A percentile compares a stretch with the other conserved stretches of the same genome.
Evolutionary conservation across 1,284 basidiomycete genomes (phyloP).

Genomic region (Boletellus deceptivus): DNA sequence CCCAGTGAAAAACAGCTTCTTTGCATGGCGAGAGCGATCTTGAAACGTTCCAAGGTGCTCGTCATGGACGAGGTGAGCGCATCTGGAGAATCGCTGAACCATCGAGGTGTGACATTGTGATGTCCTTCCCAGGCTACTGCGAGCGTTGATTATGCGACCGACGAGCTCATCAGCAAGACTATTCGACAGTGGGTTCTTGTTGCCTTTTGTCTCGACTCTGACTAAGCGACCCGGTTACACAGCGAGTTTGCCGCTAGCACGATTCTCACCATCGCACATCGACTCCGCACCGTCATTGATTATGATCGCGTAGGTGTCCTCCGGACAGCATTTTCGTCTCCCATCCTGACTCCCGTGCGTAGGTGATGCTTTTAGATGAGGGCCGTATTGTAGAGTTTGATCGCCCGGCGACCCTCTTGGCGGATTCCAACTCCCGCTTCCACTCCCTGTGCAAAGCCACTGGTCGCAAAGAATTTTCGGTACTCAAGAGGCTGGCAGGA

Average conservation of each 20-base stretch:
- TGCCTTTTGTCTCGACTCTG: not conserved
- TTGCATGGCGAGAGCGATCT: slow-evolving; percentile 64
- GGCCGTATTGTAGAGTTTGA: slow-evolving; percentile 84
- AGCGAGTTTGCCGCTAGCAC: slow-evolving; percentile 66
- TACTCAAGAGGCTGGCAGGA: slow-evolving; percentile 67
- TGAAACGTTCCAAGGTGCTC: slow-evolving; percentile 54
- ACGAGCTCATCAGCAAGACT: slow-evolving; percentile 58
- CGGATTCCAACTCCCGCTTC: slow-evolving; percentile 67
- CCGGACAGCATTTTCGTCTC: slow-evolving; percentile 13
- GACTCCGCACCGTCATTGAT: slow-evolving; percentile 67
- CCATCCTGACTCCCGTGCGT: not conserved
- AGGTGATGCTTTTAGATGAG: slow-evolving; percentile 88
- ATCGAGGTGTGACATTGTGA: not conserved
- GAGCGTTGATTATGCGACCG: slow-evolving; percentile 64
- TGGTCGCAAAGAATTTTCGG: slow-evolving; percentile 75
- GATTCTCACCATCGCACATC: slow-evolving; percentile 70
- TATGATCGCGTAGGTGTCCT: slow-evolving; percentile 52
- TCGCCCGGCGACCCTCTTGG: slow-evolving; percentile 63
- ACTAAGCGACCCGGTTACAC: slow-evolving; percentile 21
- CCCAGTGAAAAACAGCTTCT: slow-evolving; percentile 58
- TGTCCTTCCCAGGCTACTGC: slow-evolving; percentile 22
- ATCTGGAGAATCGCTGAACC: not conserved
- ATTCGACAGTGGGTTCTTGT: slow-evolving; percentile 49
- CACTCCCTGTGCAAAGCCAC: slow-evolving; percentile 80
- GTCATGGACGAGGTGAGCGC: slow-evolving; percentile 55